Base-by-base conservation (phyloP, 1,284 basidiomycete genomes). In the Heterobasidion irregulare region DNA sequence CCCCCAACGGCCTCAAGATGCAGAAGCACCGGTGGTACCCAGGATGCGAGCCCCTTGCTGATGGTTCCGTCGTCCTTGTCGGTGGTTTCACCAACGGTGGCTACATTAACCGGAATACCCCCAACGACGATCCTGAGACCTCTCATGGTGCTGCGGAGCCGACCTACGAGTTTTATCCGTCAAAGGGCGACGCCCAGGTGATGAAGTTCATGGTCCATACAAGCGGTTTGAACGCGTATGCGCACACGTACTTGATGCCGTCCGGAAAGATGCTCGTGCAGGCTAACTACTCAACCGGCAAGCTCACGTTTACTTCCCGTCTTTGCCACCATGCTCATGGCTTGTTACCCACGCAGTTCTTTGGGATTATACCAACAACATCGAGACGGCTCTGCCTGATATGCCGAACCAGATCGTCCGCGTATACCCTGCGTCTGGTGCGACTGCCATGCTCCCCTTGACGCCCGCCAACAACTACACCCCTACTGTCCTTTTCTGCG, bases 361-460 rank as follows among this genome's bases (percentile, higher is more conserved):
- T 16, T 87, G 83, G 83, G 77, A 88, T 57, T 75, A 78, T 33
- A 58, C 65, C 2, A 76, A 72, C 53, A 87, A 86, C 66, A 63
- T 71, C 44, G 89, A 93, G 69, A 84, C 74, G 0, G 63, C 68
- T 6, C 73, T 86, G 2, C 84, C 83, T 2, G 67, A 75, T 59
- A 86, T 87, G 84, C 85, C 85, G 1, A 70, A 70, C 26, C 66
- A 78, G 55, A 83, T 94, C 53, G 78, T 83, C 47, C 87, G 92
- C 56, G 92, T 95, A 35, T 98, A 98, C 73, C 95, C 95, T 44
- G 94, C 91, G 0, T 95, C 93, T 0, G 94, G 87, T 55, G 94
- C 89, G 8, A 84, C 82, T 1, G 90, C 89, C 53, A 94, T 98
- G 92, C 74, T 96, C 6, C 94, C 95, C 1, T 75, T 98, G 44